A percentile compares a stretch with the other conserved stretches of the same genome.
Evolutionary conservation across 2,329 filamentous ascomycete genomes (phyloP).

Genomic region (Aspergillus sergii): DNA sequence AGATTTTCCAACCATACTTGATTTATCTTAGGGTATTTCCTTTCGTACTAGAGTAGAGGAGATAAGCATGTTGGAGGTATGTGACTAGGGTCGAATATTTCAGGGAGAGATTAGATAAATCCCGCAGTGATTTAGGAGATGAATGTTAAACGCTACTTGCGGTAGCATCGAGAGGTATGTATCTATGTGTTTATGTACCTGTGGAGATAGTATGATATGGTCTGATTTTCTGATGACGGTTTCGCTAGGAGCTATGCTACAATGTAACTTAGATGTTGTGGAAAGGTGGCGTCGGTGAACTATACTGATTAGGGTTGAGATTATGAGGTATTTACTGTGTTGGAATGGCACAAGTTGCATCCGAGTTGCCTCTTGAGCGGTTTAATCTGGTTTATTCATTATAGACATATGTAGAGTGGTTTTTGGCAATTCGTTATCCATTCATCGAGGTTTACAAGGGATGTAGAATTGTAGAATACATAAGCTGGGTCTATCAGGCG

Average conservation of each 20-base stretch:
- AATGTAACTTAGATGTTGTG: background rate
- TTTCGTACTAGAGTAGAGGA: too few species aligned
- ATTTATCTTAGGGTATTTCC: too few species aligned
- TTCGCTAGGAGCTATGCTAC: background rate
- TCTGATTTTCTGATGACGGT: background rate
- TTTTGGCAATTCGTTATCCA: background rate
- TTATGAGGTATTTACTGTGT: background rate
- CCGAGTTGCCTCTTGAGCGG: background rate
- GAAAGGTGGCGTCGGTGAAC: background rate
- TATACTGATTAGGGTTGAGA: background rate
- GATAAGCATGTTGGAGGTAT: too few species aligned
- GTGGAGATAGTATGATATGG: background rate
- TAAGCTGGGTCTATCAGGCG: background rate
- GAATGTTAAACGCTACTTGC: background rate
- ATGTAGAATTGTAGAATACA: constrained; percentile 2
- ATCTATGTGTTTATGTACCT: background rate
- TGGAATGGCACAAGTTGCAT: too few species aligned
- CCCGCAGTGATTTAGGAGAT: too few species aligned
- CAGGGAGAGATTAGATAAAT: too few species aligned
- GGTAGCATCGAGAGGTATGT: too few species aligned
- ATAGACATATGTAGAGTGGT: background rate
- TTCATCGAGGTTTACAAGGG: background rate
- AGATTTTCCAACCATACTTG: too few species aligned
- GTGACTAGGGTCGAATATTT: too few species aligned
- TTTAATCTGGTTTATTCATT: background rate